phyloP scores from a whole-genome alignment of 352 stramenopile species.

The Phytopythium chamaehyphon region DNA sequence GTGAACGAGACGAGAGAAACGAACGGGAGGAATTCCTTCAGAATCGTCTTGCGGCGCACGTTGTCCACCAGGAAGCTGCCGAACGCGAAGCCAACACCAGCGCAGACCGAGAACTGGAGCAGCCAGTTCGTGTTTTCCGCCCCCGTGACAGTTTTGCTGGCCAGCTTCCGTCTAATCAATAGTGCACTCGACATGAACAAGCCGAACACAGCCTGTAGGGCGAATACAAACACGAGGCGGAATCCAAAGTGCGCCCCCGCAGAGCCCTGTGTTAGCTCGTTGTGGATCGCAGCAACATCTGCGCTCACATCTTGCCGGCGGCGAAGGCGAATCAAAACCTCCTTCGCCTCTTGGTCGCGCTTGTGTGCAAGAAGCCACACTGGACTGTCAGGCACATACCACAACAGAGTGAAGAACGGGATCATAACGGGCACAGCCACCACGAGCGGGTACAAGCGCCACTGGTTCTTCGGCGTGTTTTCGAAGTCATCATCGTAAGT shows the following conservation, averaged over 20 bases:
- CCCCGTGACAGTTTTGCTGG: slow-evolving; percentile 10
- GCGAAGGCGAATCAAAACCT: slow-evolving; percentile 53
- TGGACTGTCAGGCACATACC: slow-evolving; percentile 76
- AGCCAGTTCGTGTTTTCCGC: slow-evolving; percentile 46
- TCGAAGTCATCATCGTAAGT: slow-evolving; percentile 27
- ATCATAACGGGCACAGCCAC: slow-evolving; percentile 56
- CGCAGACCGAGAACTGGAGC: slow-evolving; percentile 49
- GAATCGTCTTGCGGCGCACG: slow-evolving; percentile 85
- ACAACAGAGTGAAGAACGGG: slow-evolving; percentile 44
- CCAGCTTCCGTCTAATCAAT: slow-evolving; percentile 43
- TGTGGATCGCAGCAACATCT: slow-evolving; percentile 51
- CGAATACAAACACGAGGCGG: slow-evolving; percentile 54
- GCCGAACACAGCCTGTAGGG: slow-evolving; percentile 55
- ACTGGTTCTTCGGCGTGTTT: slow-evolving; percentile 49
- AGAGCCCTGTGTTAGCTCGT: slow-evolving; percentile 46
- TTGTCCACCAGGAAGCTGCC: slow-evolving; percentile 81
- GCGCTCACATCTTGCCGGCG: slow-evolving; percentile 65
- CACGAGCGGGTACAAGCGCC: slow-evolving; percentile 61
- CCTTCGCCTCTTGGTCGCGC: slow-evolving; percentile 46
- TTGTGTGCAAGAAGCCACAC: slow-evolving; percentile 67
- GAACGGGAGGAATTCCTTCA: slow-evolving; percentile 85
- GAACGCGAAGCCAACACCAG: slow-evolving; percentile 48
- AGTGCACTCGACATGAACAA: slow-evolving; percentile 67
- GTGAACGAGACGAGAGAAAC: slow-evolving; percentile 58
- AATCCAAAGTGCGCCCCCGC: slow-evolving; percentile 55